Base-by-base conservation (phyloP, 2,329 filamentous ascomycete genomes). In the Aureobasidium namibiae region DNA sequence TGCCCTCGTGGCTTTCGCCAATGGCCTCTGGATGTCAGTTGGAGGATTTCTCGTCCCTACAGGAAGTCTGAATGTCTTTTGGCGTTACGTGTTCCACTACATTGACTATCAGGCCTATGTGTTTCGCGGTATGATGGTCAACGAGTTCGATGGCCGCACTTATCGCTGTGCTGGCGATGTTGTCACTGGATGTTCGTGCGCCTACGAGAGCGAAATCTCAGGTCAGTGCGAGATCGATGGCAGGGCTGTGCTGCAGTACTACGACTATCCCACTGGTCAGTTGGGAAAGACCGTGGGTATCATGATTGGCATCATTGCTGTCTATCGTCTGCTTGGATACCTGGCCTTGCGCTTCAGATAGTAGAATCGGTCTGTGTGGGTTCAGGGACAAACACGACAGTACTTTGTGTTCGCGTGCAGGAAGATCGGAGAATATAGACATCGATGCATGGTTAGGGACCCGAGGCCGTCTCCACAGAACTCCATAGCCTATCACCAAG, bases 91-190 rank as follows among this genome's bases (percentile, higher is more conserved):
- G 2, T 92, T 92, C 65, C 87, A 91, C 68, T 94, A 90, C 70
- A 91, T 91, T 67, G 88, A 94, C 69, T 94, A 94, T 66, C 88
- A 90, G 73, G 75, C 78, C 38, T 94, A 91, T 65, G 89, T 94
- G 2, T 95, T 94, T 69, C 83, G 92, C 68, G 89, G 88, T 9
- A 92, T 95, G 89, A 92, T 94, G 88, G 84, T 92, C 56, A 94
- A 92, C 67, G 88, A 95, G 73, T 92, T 95, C 69, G 74, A 75
- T 0, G 64, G 79, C 16, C 75, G 87, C 8, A 77, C 73, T 1
- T 92, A 88, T 67, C 66, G 70, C 2, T 90, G 88, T 66, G 72
- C 78, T 63, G 50, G 65, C 0, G 73, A 70, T 0, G 41, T 42
- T 14, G 23, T 41, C 3, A 39, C 24, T 10, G 73, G 70, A 0